Percentiles rank a stretch among this genome's conserved stretches.
phyloP scores from a whole-genome alignment of 2,329 filamentous ascomycete genomes.

The Grosmannia serpens region DNA sequence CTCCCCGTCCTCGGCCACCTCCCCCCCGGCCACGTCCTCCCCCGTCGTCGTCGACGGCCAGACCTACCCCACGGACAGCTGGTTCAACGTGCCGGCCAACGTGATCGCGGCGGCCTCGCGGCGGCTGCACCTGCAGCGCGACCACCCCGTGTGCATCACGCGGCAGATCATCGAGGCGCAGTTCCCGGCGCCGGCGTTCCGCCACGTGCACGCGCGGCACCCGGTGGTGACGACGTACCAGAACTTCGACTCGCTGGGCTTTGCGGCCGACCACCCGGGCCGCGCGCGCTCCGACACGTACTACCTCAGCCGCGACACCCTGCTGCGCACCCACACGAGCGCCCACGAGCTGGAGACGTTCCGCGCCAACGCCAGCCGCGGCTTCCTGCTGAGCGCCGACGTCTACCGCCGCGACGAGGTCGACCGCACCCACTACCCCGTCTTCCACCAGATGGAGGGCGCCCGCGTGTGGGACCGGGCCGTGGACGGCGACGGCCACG shows the following conservation, averaged over 20 bases:
- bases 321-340: constrained; percentile 87
- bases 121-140: constrained; percentile 75
- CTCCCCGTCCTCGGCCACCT: neutral
- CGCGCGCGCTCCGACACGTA: constrained; percentile 86
- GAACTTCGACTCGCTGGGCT: constrained; percentile 96
- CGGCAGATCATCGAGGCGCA: constrained; percentile 84
- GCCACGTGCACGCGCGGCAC: constrained; percentile 65
- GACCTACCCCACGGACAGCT: constrained; percentile 58
- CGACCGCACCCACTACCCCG: constrained; percentile 87
- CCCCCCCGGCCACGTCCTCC: neutral
- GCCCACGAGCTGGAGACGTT: constrained; percentile 84
- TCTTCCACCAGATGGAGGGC: constrained; percentile 98
- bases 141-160: constrained; percentile 86
- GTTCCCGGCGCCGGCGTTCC: constrained; percentile 63
- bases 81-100: constrained; percentile 72
- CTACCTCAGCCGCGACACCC: constrained; percentile 75
- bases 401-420: constrained; percentile 94
- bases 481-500: constrained; percentile 37
- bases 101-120: constrained; percentile 66
- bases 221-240: constrained; percentile 75
- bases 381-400: constrained; percentile 82
- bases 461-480: constrained; percentile 74
- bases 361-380: constrained; percentile 56
- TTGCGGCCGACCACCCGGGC: constrained; percentile 77
- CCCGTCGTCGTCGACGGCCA: constrained; percentile 48